Conservation (phyloP, 2,329 filamentous ascomycete species). For the Paecilomyces variotii region DNA sequence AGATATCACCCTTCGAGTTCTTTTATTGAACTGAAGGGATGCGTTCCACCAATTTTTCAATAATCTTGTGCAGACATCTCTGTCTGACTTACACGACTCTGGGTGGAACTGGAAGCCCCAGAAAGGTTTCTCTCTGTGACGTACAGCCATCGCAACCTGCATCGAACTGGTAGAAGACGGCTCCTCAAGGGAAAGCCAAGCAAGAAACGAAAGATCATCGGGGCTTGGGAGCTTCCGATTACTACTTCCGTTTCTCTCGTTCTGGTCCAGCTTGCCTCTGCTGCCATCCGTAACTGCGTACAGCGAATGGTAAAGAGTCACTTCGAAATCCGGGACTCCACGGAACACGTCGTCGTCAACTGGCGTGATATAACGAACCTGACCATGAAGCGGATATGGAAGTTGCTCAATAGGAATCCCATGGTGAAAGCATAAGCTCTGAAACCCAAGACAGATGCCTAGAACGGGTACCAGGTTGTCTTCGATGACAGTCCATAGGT, state of each 20-base stretch:
- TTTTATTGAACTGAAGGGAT: slow-evolving; percentile 53
- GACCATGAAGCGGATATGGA: slow-evolving; percentile 70
- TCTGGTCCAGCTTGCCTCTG: neutral
- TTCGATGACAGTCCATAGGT: slow-evolving; percentile 62
- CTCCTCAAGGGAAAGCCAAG: slow-evolving; percentile 49
- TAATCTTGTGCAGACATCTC: slow-evolving; percentile 50
- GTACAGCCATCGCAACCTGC: slow-evolving; percentile 65
- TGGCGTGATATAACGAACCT: slow-evolving; percentile 63
- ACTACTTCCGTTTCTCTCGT: neutral
- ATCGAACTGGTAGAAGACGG: slow-evolving; percentile 19
- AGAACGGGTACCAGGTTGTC: slow-evolving; percentile 63
- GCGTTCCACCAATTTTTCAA: slow-evolving; percentile 68
- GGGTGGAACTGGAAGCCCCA: slow-evolving; percentile 90
- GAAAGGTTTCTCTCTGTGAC: slow-evolving; percentile 61
- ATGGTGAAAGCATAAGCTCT: slow-evolving; percentile 64
- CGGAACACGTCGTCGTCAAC: slow-evolving; percentile 56
- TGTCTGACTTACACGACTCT: slow-evolving; percentile 73
- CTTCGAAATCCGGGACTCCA: slow-evolving; percentile 52
- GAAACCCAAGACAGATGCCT: slow-evolving; percentile 84
- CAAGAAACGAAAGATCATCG: slow-evolving; percentile 45
- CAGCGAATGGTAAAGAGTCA: slow-evolving; percentile 69
- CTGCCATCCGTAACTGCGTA: slow-evolving; percentile 28
- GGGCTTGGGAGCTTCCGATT: slow-evolving; percentile 7
- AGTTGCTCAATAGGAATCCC: slow-evolving; percentile 61
- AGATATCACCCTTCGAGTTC: slow-evolving; percentile 16